phyloP scores from a whole-genome alignment of 352 stramenopile genomes.

The Globisporangium echinulatum region DNA sequence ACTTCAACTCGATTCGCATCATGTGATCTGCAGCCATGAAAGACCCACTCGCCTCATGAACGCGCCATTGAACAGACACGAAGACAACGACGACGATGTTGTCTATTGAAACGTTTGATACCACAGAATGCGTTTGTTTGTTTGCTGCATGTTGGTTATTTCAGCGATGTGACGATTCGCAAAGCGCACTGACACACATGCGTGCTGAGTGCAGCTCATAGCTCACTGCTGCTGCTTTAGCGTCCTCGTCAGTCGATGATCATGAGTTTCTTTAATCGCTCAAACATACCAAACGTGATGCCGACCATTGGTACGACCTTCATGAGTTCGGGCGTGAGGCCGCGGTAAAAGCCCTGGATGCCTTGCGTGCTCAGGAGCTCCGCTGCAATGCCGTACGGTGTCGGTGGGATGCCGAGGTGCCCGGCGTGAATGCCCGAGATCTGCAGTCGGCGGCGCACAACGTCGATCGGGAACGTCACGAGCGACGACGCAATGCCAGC shows the following conservation, averaged over 20 bases:
- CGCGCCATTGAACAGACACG: no score
- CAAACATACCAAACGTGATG: constrained; percentile 95
- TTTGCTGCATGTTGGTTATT: constrained; percentile 2
- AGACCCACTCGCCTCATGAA: no score
- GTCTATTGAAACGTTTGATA: background rate
- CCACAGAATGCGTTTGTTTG: background rate
- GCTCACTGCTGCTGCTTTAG: background rate
- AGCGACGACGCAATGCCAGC: constrained; percentile 90
- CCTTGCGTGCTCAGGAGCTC: constrained; percentile 70
- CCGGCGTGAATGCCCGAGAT: constrained; percentile 87
- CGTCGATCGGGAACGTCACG: constrained; percentile 94
- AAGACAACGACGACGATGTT: no score
- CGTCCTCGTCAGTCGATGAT: constrained; percentile 49
- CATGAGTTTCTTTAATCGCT: constrained; percentile 90
- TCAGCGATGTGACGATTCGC: no score
- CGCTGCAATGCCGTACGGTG: constrained; percentile 60
- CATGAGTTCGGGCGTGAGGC: constrained; percentile 92
- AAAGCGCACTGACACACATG: no score
- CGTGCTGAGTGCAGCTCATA: no score
- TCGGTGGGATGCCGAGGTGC: constrained; percentile 62
- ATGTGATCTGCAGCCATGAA: no score
- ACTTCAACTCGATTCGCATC: no score
- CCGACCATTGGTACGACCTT: constrained; percentile 97
- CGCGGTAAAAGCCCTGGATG: constrained; percentile 79
- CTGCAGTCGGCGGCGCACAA: constrained; percentile 91